Evolutionary conservation across 805 yeast genomes (phyloP).

Genomic region (Candida xiaguanensis): DNA sequence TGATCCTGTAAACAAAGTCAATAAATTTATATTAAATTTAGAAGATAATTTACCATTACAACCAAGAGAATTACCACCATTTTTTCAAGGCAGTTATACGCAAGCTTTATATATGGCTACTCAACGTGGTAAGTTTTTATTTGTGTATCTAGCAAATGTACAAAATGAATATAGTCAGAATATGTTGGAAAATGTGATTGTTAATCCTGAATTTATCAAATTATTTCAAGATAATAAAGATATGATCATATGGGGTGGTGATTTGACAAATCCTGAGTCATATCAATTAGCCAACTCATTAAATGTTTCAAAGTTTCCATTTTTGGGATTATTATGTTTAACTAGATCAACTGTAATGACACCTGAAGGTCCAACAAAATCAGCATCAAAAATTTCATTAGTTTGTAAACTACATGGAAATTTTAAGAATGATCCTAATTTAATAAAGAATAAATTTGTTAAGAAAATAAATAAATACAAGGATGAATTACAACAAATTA

Average conservation of each 20-base stretch:
- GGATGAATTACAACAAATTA: conserved; percentile 56
- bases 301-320: conserved; percentile 73
- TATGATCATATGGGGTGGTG: conserved; percentile 82
- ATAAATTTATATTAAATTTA: conserved; percentile 47
- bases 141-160: conserved; percentile 70
- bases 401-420: conserved; percentile 62
- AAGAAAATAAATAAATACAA: conserved; percentile 52
- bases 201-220: conserved; percentile 46
- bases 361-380: conserved; percentile 50
- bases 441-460: conserved; percentile 37
- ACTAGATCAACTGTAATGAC: conserved; percentile 55
- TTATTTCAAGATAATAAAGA: conserved; percentile 36
- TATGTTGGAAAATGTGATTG: conserved; percentile 53
- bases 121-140: conserved; percentile 63
- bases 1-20: conserved; percentile 54
- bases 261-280: conserved; percentile 76
- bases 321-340: conserved; percentile 69
- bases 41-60: conserved; percentile 42
- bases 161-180: conserved; percentile 59
- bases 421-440: not conserved
- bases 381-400: conserved; percentile 56
- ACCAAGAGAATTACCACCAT: conserved; percentile 32
- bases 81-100: conserved; percentile 74
- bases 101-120: conserved; percentile 73
- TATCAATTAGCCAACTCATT: conserved; percentile 77